These are phyloP conservation scores for Asterella californica DNA, from an alignment of 225 moss, liverwort and hornwort species.

Conservation along the genomic window DNA sequence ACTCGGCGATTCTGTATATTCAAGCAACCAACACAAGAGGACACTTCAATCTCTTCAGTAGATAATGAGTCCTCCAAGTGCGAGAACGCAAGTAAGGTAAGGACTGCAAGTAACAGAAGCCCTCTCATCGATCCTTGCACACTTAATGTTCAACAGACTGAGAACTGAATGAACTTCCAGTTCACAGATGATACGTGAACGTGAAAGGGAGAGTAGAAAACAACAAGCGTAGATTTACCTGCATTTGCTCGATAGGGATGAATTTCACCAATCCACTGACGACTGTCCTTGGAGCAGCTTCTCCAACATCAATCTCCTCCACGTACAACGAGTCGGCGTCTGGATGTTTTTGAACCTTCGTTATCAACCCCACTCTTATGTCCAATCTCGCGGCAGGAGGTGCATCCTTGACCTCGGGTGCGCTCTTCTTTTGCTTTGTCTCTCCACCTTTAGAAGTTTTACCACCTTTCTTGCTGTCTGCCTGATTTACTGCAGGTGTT, in stretches of 20 bases:
- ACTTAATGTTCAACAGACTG: too few relatives aligned
- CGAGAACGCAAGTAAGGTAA: too few relatives aligned
- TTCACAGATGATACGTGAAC: too few relatives aligned
- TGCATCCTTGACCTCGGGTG: slow-evolving; percentile 52
- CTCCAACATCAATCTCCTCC: slow-evolving; percentile 89
- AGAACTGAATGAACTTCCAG: too few relatives aligned
- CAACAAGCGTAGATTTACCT: too few relatives aligned
- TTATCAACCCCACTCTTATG: slow-evolving; percentile 76
- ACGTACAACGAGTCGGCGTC: slow-evolving; percentile 79
- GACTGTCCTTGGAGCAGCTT: slow-evolving; percentile 59
- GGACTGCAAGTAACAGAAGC: too few relatives aligned
- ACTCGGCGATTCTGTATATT: slow-evolving; percentile 59
- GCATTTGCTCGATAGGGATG: slow-evolving; percentile 67
- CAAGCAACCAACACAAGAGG: not conserved
- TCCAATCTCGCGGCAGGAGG: slow-evolving; percentile 70
- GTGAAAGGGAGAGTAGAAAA: too few relatives aligned
- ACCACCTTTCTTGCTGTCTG: slow-evolving; percentile 29
- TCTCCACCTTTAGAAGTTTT: slow-evolving; percentile 32
- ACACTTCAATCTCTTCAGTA: not conserved
- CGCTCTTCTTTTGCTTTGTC: slow-evolving; percentile 52
- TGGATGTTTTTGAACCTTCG: slow-evolving; percentile 78
- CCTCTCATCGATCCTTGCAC: too few relatives aligned
- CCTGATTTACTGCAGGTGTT: slow-evolving; percentile 6
- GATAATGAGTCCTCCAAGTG: not conserved
- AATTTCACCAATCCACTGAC: slow-evolving; percentile 87